Conservation (phyloP, 331 rosid species). For the Dryas integrifolia region DNA sequence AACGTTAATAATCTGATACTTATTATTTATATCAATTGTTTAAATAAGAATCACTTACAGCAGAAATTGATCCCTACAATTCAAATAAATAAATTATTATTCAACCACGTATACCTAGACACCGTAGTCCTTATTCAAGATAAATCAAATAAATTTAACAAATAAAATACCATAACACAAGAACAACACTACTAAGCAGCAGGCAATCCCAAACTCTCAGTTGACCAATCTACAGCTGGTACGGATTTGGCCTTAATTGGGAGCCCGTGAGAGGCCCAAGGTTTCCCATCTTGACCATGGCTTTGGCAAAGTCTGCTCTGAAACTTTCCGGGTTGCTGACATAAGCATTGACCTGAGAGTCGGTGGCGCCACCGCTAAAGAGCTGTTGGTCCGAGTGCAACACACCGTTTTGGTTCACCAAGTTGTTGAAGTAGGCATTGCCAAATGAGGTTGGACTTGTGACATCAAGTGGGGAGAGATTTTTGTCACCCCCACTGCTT, state of each 20-base stretch:
- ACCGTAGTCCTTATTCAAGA: no score
- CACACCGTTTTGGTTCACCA: slow-evolving; percentile 52
- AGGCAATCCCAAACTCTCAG: background rate
- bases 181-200: no score
- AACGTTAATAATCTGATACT: no score
- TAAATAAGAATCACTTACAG: no score
- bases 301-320: slow-evolving; percentile 54
- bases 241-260: slow-evolving; percentile 53
- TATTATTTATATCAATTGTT: no score
- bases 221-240: slow-evolving; percentile 48
- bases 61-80: no score
- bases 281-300: slow-evolving; percentile 74
- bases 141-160: no score
- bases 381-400: slow-evolving; percentile 78
- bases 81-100: no score
- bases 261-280: slow-evolving; percentile 66
- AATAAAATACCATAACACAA: no score
- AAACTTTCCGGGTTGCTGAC: slow-evolving; percentile 27
- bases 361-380: slow-evolving; percentile 59
- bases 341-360: slow-evolving; percentile 49
- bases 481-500: slow-evolving; percentile 45
- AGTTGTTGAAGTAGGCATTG: slow-evolving; percentile 55
- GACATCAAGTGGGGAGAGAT: slow-evolving; percentile 50
- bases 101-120: no score
- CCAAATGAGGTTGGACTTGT: slow-evolving; percentile 48